Conservation (phyloP, 257 asterid genomes). For the Solanum raphanifolium region DNA sequence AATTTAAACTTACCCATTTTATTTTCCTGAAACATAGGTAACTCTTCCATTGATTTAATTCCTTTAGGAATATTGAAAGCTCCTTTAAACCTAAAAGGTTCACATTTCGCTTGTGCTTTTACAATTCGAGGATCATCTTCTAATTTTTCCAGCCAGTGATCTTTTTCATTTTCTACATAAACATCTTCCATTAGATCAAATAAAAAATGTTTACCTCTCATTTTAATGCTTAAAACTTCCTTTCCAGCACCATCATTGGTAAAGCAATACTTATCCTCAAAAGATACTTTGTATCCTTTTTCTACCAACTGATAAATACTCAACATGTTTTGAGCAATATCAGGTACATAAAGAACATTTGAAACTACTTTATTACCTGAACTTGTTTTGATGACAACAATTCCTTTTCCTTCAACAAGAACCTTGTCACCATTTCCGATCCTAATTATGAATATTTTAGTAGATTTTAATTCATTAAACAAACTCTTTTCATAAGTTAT, state of each 20-base stretch:
- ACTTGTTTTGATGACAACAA: background rate
- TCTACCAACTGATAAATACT: background rate
- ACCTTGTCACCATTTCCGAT: background rate
- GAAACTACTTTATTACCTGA: background rate
- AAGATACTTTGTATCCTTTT: background rate
- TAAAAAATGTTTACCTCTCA: background rate
- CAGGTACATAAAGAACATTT: background rate
- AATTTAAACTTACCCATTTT: background rate
- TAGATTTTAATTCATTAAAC: background rate
- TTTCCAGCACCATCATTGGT: background rate
- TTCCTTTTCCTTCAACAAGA: background rate
- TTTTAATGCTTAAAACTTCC: background rate
- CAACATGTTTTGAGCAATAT: background rate
- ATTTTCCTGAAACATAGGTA: background rate
- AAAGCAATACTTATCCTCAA: background rate
- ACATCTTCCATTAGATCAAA: background rate
- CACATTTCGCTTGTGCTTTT: background rate
- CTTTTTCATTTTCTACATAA: background rate
- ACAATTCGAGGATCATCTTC: background rate
- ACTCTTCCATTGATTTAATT: background rate
- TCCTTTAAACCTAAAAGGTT: background rate
- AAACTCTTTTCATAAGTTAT: background rate
- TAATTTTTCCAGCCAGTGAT: background rate
- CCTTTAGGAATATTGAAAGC: background rate
- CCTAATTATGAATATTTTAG: background rate